Evolutionary conservation across 2,329 filamentous ascomycete species (phyloP).

Genomic region (Monosporascus sp.): DNA sequence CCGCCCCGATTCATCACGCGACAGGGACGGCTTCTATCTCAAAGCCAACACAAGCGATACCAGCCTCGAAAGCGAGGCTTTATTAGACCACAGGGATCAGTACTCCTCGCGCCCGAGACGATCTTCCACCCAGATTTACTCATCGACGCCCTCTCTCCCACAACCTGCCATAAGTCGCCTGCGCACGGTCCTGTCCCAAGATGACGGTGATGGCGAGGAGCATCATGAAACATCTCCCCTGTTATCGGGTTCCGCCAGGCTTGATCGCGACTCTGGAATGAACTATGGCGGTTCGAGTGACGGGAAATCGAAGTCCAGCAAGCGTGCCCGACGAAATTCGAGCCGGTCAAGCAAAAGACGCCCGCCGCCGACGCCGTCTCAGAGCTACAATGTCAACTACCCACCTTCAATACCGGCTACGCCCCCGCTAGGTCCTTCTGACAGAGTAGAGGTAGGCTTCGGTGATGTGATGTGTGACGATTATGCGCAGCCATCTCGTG

Average conservation of each 20-base stretch:
- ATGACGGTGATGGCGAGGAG: constrained; percentile 44
- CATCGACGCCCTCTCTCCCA: constrained; percentile 32
- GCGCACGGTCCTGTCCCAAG: constrained; percentile 13
- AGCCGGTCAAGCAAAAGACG: constrained; percentile 44
- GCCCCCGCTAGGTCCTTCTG: constrained; percentile 45
- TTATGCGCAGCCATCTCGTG: constrained; percentile 34
- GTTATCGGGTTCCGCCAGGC: constrained; percentile 39
- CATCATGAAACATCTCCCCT: constrained; percentile 52
- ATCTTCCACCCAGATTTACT: constrained; percentile 39
- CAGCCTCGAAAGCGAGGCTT: constrained; percentile 81
- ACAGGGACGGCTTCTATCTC: constrained; percentile 44
- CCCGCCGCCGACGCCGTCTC: constrained; percentile 27
- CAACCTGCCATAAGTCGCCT: constrained; percentile 23
- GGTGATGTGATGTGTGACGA: constrained; percentile 68
- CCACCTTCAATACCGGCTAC: constrained; percentile 64
- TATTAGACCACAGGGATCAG: constrained; percentile 68
- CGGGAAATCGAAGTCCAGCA: constrained; percentile 24
- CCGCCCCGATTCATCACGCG: constrained; percentile 22
- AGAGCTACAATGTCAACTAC: constrained; percentile 61
- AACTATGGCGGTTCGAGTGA: constrained; percentile 45
- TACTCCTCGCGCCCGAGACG: constrained; percentile 57
- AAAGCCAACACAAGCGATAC: constrained; percentile 65
- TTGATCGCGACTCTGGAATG: constrained; percentile 24
- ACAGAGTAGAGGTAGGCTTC: constrained; percentile 52
- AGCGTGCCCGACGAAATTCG: constrained; percentile 41